Base-by-base conservation (phyloP, 768 basidiomycete species). In the Leccinum variicolor region DNA sequence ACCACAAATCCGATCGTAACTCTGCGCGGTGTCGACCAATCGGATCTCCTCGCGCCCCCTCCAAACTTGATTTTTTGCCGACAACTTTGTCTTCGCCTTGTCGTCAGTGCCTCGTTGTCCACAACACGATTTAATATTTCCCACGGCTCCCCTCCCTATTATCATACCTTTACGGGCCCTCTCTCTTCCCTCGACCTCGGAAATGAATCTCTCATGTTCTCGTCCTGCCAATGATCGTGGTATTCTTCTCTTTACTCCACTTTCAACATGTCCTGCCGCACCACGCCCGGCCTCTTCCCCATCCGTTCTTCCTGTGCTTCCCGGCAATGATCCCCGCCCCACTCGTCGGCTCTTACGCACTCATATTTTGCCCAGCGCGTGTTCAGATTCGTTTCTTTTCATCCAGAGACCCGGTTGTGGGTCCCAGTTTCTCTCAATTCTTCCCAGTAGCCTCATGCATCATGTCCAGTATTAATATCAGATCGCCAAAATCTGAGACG, bases 131-230 rank as follows among this genome's bases (percentile, higher is more conserved):
- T 46, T 23, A 46, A 46, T 46, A 25, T 9, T 45, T 45, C 51
- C 19, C 55, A 52, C 53, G 52, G 57, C 66, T 63, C 55, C 59
- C 66, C 56, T 59, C 57, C 60, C 54, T 56, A 59, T 60, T 61
- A 61, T 60, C 62, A 57, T 60, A 52, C 63, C 61, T 58, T 66
- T 57, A 52, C 56, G 19, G 55, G 59, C 33, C 31, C 59, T 52
- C 64, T 56, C 41, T 43, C 41, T 5, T 43, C 41, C 41, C 41
- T 43, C 41, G 39, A 62, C 70, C 63, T 72, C 71, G 71, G 71
- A 72, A 53, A 72, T 72, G 71, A 72, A 74, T 39, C 63, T 48
- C 68, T 72, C 70, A 70, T 73, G 70, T 72, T 66, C 56, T 6
- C 48, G 36, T 57, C 55, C 65, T 63, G 31, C 39, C 56, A 56